A percentile compares a stretch with the other conserved stretches of the same genome.
These are phyloP conservation scores for Lithospermum erythrorhizon DNA, from an alignment of 257 asterid genomes.

Conservation along the genomic window DNA sequence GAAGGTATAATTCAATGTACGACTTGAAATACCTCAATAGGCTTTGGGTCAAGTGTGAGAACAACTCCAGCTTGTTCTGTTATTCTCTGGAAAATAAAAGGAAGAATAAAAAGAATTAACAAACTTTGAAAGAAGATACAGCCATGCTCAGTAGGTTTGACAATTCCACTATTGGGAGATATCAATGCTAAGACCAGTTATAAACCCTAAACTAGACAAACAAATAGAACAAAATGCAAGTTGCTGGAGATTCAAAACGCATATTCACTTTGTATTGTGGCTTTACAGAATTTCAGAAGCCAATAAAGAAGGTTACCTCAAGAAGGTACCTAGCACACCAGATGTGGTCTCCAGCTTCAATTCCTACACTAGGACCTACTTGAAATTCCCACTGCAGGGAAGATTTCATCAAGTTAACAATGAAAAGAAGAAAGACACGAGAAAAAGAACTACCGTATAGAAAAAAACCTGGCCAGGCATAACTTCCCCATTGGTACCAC, in stretches of 20 bases:
- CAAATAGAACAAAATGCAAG: no score
- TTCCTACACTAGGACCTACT: slow-evolving; percentile 96
- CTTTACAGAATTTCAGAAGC: no score
- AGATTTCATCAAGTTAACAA: slow-evolving; percentile 3
- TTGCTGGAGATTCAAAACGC: no score
- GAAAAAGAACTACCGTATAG: slow-evolving; percentile 5
- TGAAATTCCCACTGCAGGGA: slow-evolving; percentile 90
- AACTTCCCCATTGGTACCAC: slow-evolving; percentile 97
- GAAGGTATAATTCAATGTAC: not conserved
- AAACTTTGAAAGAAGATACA: no score
- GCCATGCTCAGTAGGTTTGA: no score
- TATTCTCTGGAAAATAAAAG: slow-evolving; percentile 52
- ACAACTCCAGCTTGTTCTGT: slow-evolving; percentile 98
- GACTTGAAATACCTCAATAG: slow-evolving; percentile 50
- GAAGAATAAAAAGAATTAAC: no score
- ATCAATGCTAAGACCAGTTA: no score
- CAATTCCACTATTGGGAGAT: no score
- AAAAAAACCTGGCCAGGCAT: slow-evolving; percentile 91
- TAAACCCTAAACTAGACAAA: no score
- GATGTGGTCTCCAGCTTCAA: slow-evolving; percentile 91
- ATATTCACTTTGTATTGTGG: no score
- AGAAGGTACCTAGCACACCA: slow-evolving; percentile 95
- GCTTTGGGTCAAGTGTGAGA: slow-evolving; percentile 87
- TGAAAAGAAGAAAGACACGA: not conserved
- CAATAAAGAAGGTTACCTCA: slow-evolving; percentile 45